Conservation (phyloP, 208 protist species). For the Naegleria gruberi region DNA sequence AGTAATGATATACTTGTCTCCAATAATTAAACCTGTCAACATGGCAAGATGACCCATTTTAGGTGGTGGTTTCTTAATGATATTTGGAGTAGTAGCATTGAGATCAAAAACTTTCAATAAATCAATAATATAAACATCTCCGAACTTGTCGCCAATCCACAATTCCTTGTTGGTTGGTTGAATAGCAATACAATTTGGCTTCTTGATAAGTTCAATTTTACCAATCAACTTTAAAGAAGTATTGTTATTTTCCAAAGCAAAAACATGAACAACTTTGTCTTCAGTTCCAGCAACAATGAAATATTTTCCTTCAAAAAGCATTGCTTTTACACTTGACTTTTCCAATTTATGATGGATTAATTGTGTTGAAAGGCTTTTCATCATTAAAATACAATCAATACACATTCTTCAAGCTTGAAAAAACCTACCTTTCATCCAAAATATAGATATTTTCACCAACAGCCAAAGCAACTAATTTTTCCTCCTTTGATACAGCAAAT, state of each 20-base stretch:
- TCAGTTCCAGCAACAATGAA: not conserved
- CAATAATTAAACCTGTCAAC: not conserved
- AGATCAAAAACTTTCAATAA: not conserved
- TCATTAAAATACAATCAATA: not conserved
- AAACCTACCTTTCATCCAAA: not conserved
- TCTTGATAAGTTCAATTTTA: not conserved
- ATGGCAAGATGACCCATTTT: not conserved
- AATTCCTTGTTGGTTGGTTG: not conserved
- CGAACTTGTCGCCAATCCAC: slow-evolving; percentile 4
- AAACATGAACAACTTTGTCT: not conserved
- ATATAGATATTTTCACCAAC: not conserved
- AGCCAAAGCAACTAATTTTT: not conserved
- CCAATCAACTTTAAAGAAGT: not conserved
- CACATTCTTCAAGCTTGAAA: not conserved
- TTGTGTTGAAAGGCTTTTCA: not conserved
- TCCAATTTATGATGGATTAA: not conserved
- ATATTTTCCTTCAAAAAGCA: not conserved
- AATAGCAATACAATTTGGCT: not conserved
- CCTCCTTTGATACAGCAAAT: not conserved
- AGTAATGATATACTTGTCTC: slow-evolving; percentile 3
- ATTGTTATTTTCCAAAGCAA: not conserved
- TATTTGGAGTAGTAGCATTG: not conserved
- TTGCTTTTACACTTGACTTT: not conserved
- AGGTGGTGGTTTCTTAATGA: not conserved
- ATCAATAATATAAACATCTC: not conserved